Base-by-base conservation (phyloP, 345 rosid species). In the Luvunga scandens region DNA sequence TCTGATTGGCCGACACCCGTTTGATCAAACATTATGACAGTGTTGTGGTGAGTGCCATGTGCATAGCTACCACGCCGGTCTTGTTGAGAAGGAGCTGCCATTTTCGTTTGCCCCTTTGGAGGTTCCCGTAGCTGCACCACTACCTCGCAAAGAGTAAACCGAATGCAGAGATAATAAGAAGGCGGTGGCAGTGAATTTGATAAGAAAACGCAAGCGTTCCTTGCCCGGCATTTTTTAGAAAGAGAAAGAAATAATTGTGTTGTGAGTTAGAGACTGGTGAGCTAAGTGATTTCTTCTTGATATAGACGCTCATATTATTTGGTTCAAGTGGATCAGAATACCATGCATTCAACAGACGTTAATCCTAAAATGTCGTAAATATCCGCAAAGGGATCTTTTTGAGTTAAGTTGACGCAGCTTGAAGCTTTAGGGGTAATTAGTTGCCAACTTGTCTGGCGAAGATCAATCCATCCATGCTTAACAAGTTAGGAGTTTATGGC, bases 11-110 rank as follows among this genome's bases (percentile, higher is more conserved):
- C 87, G 5, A 75, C 77, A 9, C 73, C 79, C 0, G 81, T 83
- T 75, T 83, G 89, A 59, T 85, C 86, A 39, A 83, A 85, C 72
- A 85, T 79, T 5, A 87, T 13, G 27, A 85, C 88, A 8, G 77
- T 83, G 38, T 83, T 65, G 74, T 59, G 80, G 73, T 68, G 79
- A 57, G 85, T 18, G 85, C 82, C 86, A 83, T 83, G 68, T 84
- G 88, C 82, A 83, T 79, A 24, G 84, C 82, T 22, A 81, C 85
- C 21, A 75, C 86, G 2, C 88, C 88, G 0, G 81, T 79, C 75
- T 55, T 80, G 24, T 83, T 75, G 28, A 76, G 62, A 36, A 87
- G 82, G 38, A 85, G 79, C 66, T 78, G 72, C 90, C 90, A 87
- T 62, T 4, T 75, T 12, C 85, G 86, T 42, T 27, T 14, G 55